Percentiles rank a stretch among this genome's conserved stretches.
Conservation (phyloP, 805 yeast species). For the Schwanniomyces occidentalis region DNA sequence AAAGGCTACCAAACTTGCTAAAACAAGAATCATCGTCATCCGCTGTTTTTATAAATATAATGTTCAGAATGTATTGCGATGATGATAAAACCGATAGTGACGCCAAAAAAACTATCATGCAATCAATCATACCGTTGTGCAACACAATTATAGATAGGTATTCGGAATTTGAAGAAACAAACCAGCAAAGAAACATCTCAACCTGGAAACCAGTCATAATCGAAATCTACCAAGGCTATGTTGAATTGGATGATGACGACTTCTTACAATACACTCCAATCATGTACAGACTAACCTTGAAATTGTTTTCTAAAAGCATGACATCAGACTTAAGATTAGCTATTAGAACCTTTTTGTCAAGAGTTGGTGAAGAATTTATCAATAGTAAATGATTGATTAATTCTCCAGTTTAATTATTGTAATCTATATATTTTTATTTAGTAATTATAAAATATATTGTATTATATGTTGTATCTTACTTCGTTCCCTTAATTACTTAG, state of each 20-base stretch:
- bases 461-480: no score
- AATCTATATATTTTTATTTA: no score
- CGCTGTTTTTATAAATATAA: slow-evolving; percentile 77
- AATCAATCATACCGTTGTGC: slow-evolving; percentile 63
- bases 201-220: slow-evolving; percentile 93
- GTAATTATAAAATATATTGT: no score
- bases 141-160: slow-evolving; percentile 69
- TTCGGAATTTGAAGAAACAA: slow-evolving; percentile 70
- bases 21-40: slow-evolving; percentile 91
- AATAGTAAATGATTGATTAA: no score
- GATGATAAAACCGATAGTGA: slow-evolving; percentile 48
- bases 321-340: slow-evolving; percentile 63
- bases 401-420: no score
- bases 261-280: slow-evolving; percentile 58
- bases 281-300: slow-evolving; percentile 60
- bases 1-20: slow-evolving; percentile 84
- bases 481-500: no score
- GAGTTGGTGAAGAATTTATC: slow-evolving; percentile 48
- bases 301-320: slow-evolving; percentile 59
- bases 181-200: slow-evolving; percentile 73
- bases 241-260: slow-evolving; percentile 73
- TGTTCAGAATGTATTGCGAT: slow-evolving; percentile 79
- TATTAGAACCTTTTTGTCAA: slow-evolving; percentile 55
- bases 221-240: slow-evolving; percentile 80
- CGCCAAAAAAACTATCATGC: slow-evolving; percentile 52